Evolutionary conservation across 495 filamentous ascomycete species (phyloP).

Genomic region (Xylaria intraflava): DNA sequence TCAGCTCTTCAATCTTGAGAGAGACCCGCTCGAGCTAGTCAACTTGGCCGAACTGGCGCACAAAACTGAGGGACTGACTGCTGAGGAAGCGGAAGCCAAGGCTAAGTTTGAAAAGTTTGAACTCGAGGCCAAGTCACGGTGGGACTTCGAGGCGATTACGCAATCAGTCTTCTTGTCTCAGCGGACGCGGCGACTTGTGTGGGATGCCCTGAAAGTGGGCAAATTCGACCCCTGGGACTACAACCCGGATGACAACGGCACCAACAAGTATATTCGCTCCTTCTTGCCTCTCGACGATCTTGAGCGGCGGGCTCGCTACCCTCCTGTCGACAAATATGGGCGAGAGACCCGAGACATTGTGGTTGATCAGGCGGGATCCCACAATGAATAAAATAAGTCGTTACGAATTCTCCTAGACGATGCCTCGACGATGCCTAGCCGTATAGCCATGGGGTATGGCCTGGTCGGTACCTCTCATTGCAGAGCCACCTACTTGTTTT

Average conservation of each 20-base stretch:
- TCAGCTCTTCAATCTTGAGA: slow-evolving; percentile 67
- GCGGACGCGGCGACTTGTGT: slow-evolving; percentile 63
- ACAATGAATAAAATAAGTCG: slow-evolving; percentile 32
- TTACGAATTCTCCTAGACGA: not conserved
- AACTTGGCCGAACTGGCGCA: slow-evolving; percentile 54
- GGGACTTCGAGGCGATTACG: slow-evolving; percentile 69
- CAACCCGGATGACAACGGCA: slow-evolving; percentile 63
- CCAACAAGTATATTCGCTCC: slow-evolving; percentile 66
- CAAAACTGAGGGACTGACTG: slow-evolving; percentile 28
- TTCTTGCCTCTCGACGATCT: slow-evolving; percentile 63
- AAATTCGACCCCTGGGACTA: slow-evolving; percentile 69
- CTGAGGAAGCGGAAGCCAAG: slow-evolving; percentile 37
- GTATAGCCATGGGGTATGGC: not conserved
- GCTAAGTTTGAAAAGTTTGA: slow-evolving; percentile 53
- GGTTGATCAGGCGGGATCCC: slow-evolving; percentile 42
- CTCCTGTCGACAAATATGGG: slow-evolving; percentile 56
- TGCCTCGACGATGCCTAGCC: no score
- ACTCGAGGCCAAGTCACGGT: slow-evolving; percentile 57
- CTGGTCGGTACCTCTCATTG: not conserved
- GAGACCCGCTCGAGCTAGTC: slow-evolving; percentile 65
- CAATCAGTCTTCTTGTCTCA: slow-evolving; percentile 63
- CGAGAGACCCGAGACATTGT: slow-evolving; percentile 34
- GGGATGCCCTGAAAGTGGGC: slow-evolving; percentile 66
- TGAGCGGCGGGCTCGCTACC: slow-evolving; percentile 58
- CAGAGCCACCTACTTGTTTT: not conserved